phyloP scores from a whole-genome alignment of 176 grass and related monocot species.

The Oryza glaberrima region DNA sequence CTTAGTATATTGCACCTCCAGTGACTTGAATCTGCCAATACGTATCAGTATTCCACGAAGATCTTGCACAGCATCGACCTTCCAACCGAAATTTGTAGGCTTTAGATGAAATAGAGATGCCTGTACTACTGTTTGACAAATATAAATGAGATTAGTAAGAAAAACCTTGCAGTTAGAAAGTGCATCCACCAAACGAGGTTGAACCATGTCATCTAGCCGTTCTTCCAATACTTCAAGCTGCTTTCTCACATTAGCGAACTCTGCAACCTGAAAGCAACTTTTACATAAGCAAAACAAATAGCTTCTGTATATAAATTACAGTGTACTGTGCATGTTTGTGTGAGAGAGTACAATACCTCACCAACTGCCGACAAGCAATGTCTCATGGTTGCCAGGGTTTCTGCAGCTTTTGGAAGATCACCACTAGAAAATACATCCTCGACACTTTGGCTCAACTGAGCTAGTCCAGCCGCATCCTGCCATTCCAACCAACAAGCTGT shows the following conservation, averaged over 20 bases:
- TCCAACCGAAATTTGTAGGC: slow-evolving; percentile 31
- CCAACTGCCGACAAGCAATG: slow-evolving; percentile 99
- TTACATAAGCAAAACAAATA: slow-evolving; percentile 34
- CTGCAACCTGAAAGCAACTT: slow-evolving; percentile 76
- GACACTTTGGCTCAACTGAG: slow-evolving; percentile 91
- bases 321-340: background rate
- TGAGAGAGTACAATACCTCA: slow-evolving; percentile 54
- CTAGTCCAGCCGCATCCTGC: slow-evolving; percentile 96
- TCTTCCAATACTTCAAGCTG: slow-evolving; percentile 98
- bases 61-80: slow-evolving; percentile 93
- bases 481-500: slow-evolving; percentile 27
- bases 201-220: slow-evolving; percentile 94
- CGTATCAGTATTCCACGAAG: slow-evolving; percentile 85
- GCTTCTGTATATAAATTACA: background rate
- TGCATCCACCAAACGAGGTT: slow-evolving; percentile 83
- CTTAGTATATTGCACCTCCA: slow-evolving; percentile 91
- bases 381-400: slow-evolving; percentile 97
- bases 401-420: slow-evolving; percentile 88
- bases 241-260: slow-evolving; percentile 98
- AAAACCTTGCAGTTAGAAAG: slow-evolving; percentile 95
- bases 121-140: background rate
- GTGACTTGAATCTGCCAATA: slow-evolving; percentile 91
- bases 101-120: slow-evolving; percentile 42
- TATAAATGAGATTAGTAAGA: slow-evolving; percentile 16
- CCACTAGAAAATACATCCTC: slow-evolving; percentile 99